phyloP scores from a whole-genome alignment of 495 filamentous ascomycete genomes.

The Trichoderma virens region DNA sequence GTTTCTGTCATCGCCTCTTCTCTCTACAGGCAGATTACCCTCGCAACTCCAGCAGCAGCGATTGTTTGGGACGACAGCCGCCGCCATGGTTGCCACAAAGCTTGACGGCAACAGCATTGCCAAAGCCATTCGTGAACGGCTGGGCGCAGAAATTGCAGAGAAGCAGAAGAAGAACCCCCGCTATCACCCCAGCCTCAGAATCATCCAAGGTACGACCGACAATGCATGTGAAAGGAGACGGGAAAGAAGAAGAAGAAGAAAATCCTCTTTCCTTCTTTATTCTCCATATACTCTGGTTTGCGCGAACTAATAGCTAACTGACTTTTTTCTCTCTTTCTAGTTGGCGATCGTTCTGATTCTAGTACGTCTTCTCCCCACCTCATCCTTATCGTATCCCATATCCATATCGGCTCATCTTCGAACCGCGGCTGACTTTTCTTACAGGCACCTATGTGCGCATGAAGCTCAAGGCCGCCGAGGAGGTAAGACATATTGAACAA shows the following conservation, averaged over 20 bases:
- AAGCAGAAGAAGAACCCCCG: slow-evolving; percentile 74
- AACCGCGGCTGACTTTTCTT: slow-evolving; percentile 5
- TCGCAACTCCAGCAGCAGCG: slow-evolving; percentile 11
- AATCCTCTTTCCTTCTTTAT: background rate
- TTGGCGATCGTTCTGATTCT: slow-evolving; percentile 86
- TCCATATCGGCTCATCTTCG: background rate
- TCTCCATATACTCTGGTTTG: background rate
- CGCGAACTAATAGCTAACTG: slow-evolving; percentile 13
- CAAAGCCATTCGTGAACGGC: slow-evolving; percentile 70
- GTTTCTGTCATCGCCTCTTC: background rate
- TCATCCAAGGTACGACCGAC: slow-evolving; percentile 68
- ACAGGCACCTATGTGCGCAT: slow-evolving; percentile 96
- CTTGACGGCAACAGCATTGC: slow-evolving; percentile 96
- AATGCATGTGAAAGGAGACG: no score
- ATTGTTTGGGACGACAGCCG: slow-evolving; percentile 37
- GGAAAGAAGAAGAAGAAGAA: background rate
- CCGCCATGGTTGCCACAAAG: slow-evolving; percentile 74
- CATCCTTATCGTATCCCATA: background rate
- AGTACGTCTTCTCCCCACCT: slow-evolving; percentile 48
- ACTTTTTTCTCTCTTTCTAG: slow-evolving; percentile 30
- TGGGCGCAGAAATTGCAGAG: slow-evolving; percentile 71
- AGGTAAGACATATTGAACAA: slow-evolving; percentile 47
- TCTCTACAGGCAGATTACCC: slow-evolving; percentile 1
- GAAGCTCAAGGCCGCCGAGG: slow-evolving; percentile 95
- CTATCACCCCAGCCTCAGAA: slow-evolving; percentile 81